Base-by-base conservation (phyloP, 169 alveolate species). In the Plasmodium chabaudi region DNA sequence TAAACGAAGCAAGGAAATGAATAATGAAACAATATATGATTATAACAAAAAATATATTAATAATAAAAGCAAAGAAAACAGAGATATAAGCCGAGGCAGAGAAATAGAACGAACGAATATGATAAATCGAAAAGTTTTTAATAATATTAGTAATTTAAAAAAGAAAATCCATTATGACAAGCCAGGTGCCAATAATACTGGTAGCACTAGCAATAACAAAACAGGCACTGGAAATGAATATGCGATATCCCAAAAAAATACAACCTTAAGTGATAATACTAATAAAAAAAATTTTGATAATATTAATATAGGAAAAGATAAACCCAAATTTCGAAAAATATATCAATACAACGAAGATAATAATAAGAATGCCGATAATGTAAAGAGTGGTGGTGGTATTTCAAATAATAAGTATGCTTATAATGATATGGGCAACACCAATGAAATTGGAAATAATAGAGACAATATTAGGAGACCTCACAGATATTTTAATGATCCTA, bases 121-220 rank as follows among this genome's bases (percentile, higher is more conserved):
- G 75, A n/a, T 63, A 63, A 77, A 77, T 9, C 63, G 51, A 27
- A 65, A 77, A 23, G 12, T 53, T 23, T 25, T 55, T 79, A 79
- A 67, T 70, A 79, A 46, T 61, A 79, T 25, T 44, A 51, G 67
- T 19, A 51, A 55, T 63, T 12, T 79, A 23, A 79, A 79, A 51
- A 87, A 87, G 44, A 67, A 69, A 12, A 56, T 53, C 23, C 67
- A 87, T 69, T 73, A 87, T 67, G 87, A 84, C n/a, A 84, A 84
- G 34, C 9, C 44, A 56, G 60, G 46, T 42, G 51, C 53, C 21
- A 56, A 44, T 25, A 87, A 69, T 87, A 67, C 0, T 13, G 21
- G 21, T 21, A 67, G 3, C 64, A 34, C 5, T 34, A 34, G 5
- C 7, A 34, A 34, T 34, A 34, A 34, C 42, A 34, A 34, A 34